Base-by-base conservation (phyloP, 306 rosid species). In the Medicago arabica region DNA sequence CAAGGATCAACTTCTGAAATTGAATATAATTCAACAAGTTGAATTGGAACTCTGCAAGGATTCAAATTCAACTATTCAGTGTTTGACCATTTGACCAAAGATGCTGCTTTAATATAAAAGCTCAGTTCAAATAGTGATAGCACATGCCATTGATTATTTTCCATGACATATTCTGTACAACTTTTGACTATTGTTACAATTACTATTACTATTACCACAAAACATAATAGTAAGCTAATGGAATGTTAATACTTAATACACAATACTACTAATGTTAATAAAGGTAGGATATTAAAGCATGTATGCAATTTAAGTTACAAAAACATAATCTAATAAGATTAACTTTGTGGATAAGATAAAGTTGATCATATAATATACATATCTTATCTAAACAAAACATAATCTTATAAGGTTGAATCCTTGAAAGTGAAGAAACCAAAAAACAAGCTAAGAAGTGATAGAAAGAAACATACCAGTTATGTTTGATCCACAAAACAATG, bases 1-100 rank as follows among this genome's bases (percentile, higher is more conserved):
- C 23, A 40, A 19, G 69, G 8, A 68, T 18, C 62, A 54, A 19
- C 74, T 63, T 46, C 58, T 55, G 75, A 79, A 79, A 64, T 11
- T 25, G 63, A 71, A 71, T n/a, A 60, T 9, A 69, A 61, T 46
- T 47, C 54, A 69, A 38, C 28, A 15, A 71, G 57, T 71, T 53
- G 57, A 61, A 60, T 28, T 67, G 44, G 1, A 60, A 7, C 21
- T 51, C 8, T 49, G 34, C 38, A n/a, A 63, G 39, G 61, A 54
- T 18, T 53, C 25, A 53, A 53, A 11, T 53, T 44, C 54, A 58
- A 43, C 7, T 43, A 41, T 61, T 31, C 5, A 41, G 2, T 53
- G 21, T 74, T 46, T 46, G 21, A 71, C 8, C 40, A 69, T 55
- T 57, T 46, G 51, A 60, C 40, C 39, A 39, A 57, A 41, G 23